phyloP scores from a whole-genome alignment of 2,329 filamentous ascomycete species.

The Penicillium palitans region DNA sequence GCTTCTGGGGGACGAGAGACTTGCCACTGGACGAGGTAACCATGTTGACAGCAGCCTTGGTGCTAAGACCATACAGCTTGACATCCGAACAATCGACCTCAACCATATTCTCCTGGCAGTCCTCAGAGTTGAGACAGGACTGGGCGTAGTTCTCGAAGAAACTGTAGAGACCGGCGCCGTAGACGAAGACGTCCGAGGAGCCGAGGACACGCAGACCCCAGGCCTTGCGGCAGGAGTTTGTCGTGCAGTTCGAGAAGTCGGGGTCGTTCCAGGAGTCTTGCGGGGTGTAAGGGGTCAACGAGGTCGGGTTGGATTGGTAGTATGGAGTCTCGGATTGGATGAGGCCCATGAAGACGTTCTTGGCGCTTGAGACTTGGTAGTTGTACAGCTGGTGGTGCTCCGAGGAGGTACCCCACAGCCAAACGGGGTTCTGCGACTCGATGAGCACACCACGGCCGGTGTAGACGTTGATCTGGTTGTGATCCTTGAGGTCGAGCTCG shows the following conservation, averaged over 20 bases:
- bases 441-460: conserved; percentile 82
- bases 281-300: conserved; percentile 52
- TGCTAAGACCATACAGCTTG: conserved; percentile 68
- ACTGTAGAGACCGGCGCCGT: conserved; percentile 73
- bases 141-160: conserved; percentile 83
- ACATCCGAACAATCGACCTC: conserved; percentile 66
- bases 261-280: conserved; percentile 53
- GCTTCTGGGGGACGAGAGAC: conserved; percentile 39
- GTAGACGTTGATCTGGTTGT: conserved; percentile 72
- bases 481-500: conserved; percentile 73
- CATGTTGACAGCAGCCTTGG: conserved; percentile 75
- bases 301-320: conserved; percentile 79
- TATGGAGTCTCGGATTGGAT: conserved; percentile 88
- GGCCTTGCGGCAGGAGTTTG: conserved; percentile 65
- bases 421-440: conserved; percentile 75
- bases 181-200: conserved; percentile 67
- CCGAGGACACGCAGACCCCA: conserved; percentile 73
- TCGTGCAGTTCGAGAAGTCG: conserved; percentile 64
- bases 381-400: conserved; percentile 68
- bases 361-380: conserved; percentile 77
- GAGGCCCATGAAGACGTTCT: conserved; percentile 76
- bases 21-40: conserved; percentile 50
- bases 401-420: conserved; percentile 73
- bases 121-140: conserved; percentile 64
- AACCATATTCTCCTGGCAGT: conserved; percentile 77